A percentile compares a stretch with the other conserved stretches of the same genome.
phyloP scores from a whole-genome alignment of 179 eudicot species.

The Drosera spatulata region DNA sequence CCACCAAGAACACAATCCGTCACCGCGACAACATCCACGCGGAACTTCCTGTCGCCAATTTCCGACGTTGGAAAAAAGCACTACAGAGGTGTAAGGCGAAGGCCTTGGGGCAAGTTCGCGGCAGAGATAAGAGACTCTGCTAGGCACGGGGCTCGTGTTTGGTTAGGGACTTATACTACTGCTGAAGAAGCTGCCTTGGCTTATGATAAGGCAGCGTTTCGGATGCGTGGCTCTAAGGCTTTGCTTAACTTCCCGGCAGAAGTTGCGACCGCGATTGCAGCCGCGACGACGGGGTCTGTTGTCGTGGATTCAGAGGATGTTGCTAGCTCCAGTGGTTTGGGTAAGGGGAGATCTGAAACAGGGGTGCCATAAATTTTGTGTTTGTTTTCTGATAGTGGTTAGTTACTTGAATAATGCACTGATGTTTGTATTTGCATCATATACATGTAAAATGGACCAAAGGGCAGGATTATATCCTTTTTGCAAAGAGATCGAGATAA shows the following conservation, averaged over 20 bases:
- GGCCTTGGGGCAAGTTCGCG: constrained; percentile 65
- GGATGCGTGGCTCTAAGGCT: constrained; percentile 34
- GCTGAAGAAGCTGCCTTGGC: constrained; percentile 33
- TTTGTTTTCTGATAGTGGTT: too few relatives aligned
- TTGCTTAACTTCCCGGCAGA: constrained; percentile 30
- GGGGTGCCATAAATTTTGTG: too few relatives aligned
- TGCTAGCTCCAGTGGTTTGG: background rate
- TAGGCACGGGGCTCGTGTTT: constrained; percentile 9
- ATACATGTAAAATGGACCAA: too few relatives aligned
- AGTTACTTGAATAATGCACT: too few relatives aligned
- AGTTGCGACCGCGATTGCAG: constrained; percentile 1
- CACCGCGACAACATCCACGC: background rate
- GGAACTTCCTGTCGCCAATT: background rate
- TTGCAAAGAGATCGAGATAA: too few relatives aligned
- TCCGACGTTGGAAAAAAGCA: constrained; percentile 16
- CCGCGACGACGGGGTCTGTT: background rate
- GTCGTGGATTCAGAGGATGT: background rate
- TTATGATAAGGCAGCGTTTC: constrained; percentile 12
- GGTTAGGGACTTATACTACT: constrained; percentile 21
- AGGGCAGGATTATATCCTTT: too few relatives aligned
- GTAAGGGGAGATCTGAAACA: background rate
- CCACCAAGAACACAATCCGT: background rate
- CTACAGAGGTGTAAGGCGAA: constrained; percentile 49
- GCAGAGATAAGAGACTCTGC: constrained; percentile 26
- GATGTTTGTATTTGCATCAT: too few relatives aligned